Base-by-base conservation (phyloP, 768 basidiomycete genomes). In the Piloderma croceum region DNA sequence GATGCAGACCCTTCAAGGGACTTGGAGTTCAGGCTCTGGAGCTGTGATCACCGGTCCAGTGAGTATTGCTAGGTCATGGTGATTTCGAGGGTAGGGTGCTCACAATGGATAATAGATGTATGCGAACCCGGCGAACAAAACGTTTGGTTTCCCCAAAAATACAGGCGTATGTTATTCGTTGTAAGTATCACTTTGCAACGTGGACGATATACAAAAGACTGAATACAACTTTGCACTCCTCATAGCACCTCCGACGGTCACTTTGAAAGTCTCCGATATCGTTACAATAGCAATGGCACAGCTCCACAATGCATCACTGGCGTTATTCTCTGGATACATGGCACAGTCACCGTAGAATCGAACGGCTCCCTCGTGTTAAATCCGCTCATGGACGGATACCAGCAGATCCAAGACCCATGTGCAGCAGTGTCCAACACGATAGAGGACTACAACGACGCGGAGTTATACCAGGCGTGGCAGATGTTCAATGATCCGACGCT, bases 331-430 rank as follows among this genome's bases (percentile, higher is more conserved):
- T 99, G 89, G 88, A 80, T 79, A 47, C 96, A 98, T 59, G 96
- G 96, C 10, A 81, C 60, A 21, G 92, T 83, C 63, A 44, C 56
- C 0, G 62, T 86, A 33, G 64, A 77, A 44, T 17, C 66, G 38
- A 93, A 97, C 54, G 91, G 91, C 6, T 94, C 90, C 7, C 76
- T 98, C 44, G 59, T 74, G 29, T 64, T 90, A 53, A 63, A 56
- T 3, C 88, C 92, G 2, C 74, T 90, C 47, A 76, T 71, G 13
- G 94, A 99, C 58, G 94, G 94, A 12, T 88, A 79, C 63, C 90
- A 96, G 59, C 93, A 94, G 69, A 74, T 97, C 29, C 91, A 99
- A 68, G 85, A 93, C 49, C 84, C 91, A 0, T 99, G 94, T 55
- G 85, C 84, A 1, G 87, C 91, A 7, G 69, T 75, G 7, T 90